Evolutionary conservation across 768 basidiomycete genomes (phyloP), one percentile per base, ranked within the genome.

Genomic region (Cantharellus cinnabarinus): DNA sequence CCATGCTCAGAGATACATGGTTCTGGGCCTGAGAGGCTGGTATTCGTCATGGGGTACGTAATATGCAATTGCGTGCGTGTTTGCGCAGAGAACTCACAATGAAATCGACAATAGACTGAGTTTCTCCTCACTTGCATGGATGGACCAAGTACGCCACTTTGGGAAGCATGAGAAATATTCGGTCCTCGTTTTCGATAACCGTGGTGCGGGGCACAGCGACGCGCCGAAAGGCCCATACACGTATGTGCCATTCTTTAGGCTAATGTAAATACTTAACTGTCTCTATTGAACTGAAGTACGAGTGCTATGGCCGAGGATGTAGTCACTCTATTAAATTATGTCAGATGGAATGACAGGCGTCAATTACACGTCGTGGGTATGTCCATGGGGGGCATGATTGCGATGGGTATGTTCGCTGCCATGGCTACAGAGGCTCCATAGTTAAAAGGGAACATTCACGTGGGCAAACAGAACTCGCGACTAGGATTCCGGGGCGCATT

Each of bases 361-460:
- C 75, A 76, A 54, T 50, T 90, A 3, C 81, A 89, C 64, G 68
- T 89, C 40, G 81, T 89, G 29, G 83, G 88, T 4, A 69, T 79
- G 34, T 87, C 84, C 42, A 68, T 90, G 3, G 88, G 88, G 2
- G 87, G 87, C 3, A 89, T 89, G 87, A 85, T 87, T 56, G 79
- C 84, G 0, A 83, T 85, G 70, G 82, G 83, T 82, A 61, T 10
- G 63, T 52, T 5, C 42, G 59, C 41, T 20, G 34, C 34, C n/a
- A 56, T 15, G 40, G 4, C n/a, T n/a, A 35, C 38, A 42, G 2
- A 10, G 39, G 4, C 20, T 29, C 20, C 20, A 29, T 29, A 29
- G 20, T 29, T 29, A 29, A 29, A 29, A 29, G 20, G 20, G 20
- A 29, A 29, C 20, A 29, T 29, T 29, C 20, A 29, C 20, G 20